phyloP scores from a whole-genome alignment of 1,139 yeast genomes.

The Nakaseomyces kungkrabaensis region DNA sequence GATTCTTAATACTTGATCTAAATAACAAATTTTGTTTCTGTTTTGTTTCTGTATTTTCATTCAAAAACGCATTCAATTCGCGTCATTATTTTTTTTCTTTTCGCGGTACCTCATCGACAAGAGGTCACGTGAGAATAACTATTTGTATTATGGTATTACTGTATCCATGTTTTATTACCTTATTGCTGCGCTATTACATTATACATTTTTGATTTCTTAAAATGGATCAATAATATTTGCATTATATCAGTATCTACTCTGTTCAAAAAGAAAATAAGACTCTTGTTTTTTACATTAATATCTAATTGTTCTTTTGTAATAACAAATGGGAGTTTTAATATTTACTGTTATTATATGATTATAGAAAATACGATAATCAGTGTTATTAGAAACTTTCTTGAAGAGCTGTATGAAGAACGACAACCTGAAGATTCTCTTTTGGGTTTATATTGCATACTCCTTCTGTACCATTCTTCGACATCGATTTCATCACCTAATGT shows the following conservation, averaged over 20 bases:
- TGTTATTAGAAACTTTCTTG: not conserved
- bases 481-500: not conserved
- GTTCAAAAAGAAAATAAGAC: too few relatives aligned
- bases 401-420: not conserved
- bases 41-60: not conserved
- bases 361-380: not conserved
- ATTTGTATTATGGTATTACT: not conserved
- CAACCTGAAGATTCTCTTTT: not conserved
- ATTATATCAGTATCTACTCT: too few relatives aligned
- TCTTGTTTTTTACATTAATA: not conserved
- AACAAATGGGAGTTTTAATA: too few relatives aligned
- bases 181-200: too few relatives aligned
- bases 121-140: not conserved
- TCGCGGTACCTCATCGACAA: not conserved
- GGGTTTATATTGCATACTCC: not conserved
- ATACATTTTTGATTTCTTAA: too few relatives aligned
- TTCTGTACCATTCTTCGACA: constrained; percentile 2
- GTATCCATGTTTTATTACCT: too few relatives aligned
- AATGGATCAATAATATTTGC: not conserved
- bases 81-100: not conserved
- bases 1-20: not conserved
- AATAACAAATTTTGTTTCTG: not conserved
- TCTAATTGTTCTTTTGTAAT: too few relatives aligned
- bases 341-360: not conserved
- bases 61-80: not conserved